Evolutionary conservation across 225 moss, liverwort and hornwort species (phyloP).

Genomic region (Marchantia paleacea): DNA sequence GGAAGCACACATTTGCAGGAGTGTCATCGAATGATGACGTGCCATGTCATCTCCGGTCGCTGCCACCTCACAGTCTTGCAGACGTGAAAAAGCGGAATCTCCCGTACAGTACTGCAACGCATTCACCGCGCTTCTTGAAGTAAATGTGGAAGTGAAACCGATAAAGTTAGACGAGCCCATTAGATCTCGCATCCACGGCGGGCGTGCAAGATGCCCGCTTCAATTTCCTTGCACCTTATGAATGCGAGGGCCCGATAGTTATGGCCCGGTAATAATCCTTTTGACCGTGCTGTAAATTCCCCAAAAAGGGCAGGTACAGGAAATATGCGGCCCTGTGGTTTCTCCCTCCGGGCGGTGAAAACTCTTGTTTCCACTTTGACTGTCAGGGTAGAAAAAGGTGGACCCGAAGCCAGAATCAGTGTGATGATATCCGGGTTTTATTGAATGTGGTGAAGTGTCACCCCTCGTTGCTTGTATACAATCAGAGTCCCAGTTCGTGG

Average conservation of each 20-base stretch:
- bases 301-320: too few species aligned
- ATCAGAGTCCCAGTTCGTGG: neutral
- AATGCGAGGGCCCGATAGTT: neutral
- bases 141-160: neutral
- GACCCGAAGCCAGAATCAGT: neutral
- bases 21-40: neutral
- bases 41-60: constrained; percentile 1
- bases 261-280: neutral
- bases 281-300: too few species aligned
- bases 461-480: neutral
- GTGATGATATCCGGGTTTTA: neutral
- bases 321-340: neutral
- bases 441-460: neutral
- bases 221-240: neutral
- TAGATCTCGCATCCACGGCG: neutral
- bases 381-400: neutral
- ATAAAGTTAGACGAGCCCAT: neutral
- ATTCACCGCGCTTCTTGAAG: neutral
- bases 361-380: neutral
- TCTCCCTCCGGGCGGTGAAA: too few species aligned
- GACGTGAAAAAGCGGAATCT: neutral
- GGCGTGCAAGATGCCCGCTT: neutral
- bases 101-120: neutral
- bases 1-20: neutral
- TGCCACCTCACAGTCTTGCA: neutral